Conservation (phyloP, 441 rosid genomes). For the Pelargonium fulgidum region DNA sequence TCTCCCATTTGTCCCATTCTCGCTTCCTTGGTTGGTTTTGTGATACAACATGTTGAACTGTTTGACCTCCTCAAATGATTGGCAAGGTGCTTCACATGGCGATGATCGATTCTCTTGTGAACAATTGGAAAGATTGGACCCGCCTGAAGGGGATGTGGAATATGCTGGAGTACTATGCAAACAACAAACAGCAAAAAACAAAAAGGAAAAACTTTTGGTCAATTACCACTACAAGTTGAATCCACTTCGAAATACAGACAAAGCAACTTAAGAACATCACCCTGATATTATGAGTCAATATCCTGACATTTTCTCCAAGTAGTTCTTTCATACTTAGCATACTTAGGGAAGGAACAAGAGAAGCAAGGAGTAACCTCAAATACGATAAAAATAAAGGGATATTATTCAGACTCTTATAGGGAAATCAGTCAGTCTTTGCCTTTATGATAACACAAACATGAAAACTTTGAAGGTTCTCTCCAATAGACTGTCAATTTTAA, state of each 20-base stretch:
- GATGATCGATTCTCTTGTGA: constrained; percentile 26
- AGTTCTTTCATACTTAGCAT: background rate
- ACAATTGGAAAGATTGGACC: constrained; percentile 19
- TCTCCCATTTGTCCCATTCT: constrained; percentile 36
- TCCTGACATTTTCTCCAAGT: background rate
- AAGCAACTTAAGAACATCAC: background rate
- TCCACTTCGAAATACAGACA: background rate
- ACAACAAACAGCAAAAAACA: constrained; percentile 15
- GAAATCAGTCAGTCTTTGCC: background rate
- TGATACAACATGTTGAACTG: constrained; percentile 41
- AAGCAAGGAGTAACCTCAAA: background rate
- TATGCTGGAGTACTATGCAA: constrained; percentile 37
- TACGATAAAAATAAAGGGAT: background rate
- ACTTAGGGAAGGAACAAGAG: background rate
- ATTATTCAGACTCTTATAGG: background rate
- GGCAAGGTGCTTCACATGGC: constrained; percentile 24
- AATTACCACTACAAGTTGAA: constrained; percentile 3
- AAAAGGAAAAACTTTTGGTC: background rate
- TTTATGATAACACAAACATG: background rate
- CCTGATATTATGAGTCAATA: no score
- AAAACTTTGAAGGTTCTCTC: background rate
- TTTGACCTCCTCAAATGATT: constrained; percentile 31
- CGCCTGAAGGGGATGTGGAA: constrained; percentile 24
- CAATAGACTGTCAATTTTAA: background rate
- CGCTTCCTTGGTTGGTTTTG: constrained; percentile 31